Percentiles rank a stretch among this genome's conserved stretches.
Conservation (phyloP, 1,284 basidiomycete species). For the Taiwanofungus camphoratus region DNA sequence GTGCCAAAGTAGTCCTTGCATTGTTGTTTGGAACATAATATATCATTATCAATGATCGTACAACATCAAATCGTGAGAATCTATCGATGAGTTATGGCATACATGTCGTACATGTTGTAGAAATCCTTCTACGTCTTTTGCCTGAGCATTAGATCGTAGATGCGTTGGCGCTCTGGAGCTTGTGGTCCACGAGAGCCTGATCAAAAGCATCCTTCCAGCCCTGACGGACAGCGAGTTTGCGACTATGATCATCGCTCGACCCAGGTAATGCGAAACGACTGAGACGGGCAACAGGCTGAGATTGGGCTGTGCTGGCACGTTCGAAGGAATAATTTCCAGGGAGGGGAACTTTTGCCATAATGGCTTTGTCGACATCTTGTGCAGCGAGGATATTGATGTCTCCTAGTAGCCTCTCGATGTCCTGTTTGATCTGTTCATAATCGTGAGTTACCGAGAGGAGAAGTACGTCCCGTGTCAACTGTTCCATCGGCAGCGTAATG, state of each 20-base stretch:
- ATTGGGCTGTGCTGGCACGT: too few species aligned
- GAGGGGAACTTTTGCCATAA: neutral
- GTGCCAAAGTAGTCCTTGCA: too few species aligned
- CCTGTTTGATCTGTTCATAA: slow-evolving; percentile 5
- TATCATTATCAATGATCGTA: too few species aligned
- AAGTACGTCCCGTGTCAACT: slow-evolving; percentile 3
- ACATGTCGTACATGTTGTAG: too few species aligned
- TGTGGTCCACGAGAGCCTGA: neutral
- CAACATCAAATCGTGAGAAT: too few species aligned
- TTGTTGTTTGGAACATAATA: too few species aligned
- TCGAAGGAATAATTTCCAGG: slow-evolving; percentile 1
- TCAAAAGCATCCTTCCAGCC: slow-evolving; percentile 5
- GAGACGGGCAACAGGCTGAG: too few species aligned
- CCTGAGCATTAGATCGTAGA: too few species aligned
- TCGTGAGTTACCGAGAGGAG: slow-evolving; percentile 3
- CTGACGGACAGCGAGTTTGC: neutral
- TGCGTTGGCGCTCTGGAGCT: neutral
- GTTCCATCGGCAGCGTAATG: slow-evolving; percentile 4
- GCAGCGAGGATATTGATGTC: neutral
- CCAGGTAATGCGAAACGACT: slow-evolving; percentile 1
- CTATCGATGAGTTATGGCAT: too few species aligned
- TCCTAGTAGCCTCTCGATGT: neutral
- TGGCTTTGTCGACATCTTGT: slow-evolving; percentile 4
- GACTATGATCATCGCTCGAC: slow-evolving; percentile 1
- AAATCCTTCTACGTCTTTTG: too few species aligned